A percentile compares a stretch with the other conserved stretches of the same genome.
These are phyloP conservation scores for Boechera retrofracta DNA, from an alignment of 345 rosid species.

Conservation along the genomic window DNA sequence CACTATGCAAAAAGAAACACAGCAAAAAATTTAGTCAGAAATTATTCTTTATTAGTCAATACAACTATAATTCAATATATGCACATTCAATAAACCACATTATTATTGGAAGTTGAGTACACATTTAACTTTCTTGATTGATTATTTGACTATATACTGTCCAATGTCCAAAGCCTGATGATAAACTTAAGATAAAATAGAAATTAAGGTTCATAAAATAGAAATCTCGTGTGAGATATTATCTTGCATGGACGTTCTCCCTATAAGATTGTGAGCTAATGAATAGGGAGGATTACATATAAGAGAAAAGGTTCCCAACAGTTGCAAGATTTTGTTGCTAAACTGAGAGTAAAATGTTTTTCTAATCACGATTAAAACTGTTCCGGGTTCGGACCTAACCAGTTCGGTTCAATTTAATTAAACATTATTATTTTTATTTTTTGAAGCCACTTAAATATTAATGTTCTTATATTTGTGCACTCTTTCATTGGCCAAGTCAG, in stretches of 20 bases:
- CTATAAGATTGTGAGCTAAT: background rate
- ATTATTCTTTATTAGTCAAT: background rate
- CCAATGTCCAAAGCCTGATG: constrained; percentile 6
- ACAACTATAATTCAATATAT: background rate
- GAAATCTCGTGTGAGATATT: background rate
- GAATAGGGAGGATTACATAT: too few species aligned
- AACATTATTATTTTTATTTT: too few species aligned
- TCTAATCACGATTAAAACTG: too few species aligned
- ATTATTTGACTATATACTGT: constrained; percentile 7
- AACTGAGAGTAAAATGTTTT: too few species aligned
- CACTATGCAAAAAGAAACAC: background rate
- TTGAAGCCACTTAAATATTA: too few species aligned
- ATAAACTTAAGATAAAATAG: constrained; percentile 1
- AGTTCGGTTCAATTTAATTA: too few species aligned
- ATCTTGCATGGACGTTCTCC: background rate
- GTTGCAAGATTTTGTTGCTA: too few species aligned
- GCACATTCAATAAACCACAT: background rate
- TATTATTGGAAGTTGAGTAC: constrained; percentile 14
- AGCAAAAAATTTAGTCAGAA: background rate
- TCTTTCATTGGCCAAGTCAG: too few species aligned
- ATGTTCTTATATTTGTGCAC: too few species aligned
- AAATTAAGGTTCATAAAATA: background rate
- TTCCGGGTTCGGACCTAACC: too few species aligned
- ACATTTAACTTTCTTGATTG: constrained; percentile 12
- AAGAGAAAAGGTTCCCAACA: too few species aligned